Conservation (phyloP, 2,329 filamentous ascomycete species). For the Mycosphaerella sp. region DNA sequence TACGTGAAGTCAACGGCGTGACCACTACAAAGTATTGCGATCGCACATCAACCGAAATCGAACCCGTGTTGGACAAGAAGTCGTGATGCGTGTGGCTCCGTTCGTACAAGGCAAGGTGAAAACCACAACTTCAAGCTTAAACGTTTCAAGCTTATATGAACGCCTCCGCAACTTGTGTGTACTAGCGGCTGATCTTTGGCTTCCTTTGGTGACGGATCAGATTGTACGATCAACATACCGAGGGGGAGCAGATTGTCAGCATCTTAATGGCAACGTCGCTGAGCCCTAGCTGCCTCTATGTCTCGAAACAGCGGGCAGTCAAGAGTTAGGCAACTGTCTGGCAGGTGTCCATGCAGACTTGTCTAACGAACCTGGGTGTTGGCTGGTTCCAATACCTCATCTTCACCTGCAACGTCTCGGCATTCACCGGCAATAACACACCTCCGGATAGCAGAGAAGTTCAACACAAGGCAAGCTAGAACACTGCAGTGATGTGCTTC, state of each 20-base stretch:
- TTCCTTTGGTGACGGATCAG: background rate
- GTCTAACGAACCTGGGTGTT: background rate
- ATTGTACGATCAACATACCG: background rate
- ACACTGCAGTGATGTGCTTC: background rate
- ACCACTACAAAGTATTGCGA: too few relatives aligned
- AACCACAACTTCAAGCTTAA: background rate
- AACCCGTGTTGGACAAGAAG: too few relatives aligned
- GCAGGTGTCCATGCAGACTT: background rate
- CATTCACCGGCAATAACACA: background rate
- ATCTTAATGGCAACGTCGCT: background rate
- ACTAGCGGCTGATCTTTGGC: background rate
- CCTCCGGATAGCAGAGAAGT: background rate
- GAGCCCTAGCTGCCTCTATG: background rate
- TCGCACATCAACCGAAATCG: background rate
- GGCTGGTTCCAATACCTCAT: background rate
- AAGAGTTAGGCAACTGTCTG: background rate
- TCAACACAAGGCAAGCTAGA: too few relatives aligned
- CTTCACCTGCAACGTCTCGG: background rate
- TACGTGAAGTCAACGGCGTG: too few relatives aligned
- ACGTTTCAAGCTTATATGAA: background rate
- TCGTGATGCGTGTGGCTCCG: too few relatives aligned
- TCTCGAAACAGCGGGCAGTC: background rate
- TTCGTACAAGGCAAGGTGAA: background rate
- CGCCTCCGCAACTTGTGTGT: background rate
- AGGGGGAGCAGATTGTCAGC: background rate